phyloP scores from a whole-genome alignment of 1,284 basidiomycete species.

The Vanrija humicola region DNA sequence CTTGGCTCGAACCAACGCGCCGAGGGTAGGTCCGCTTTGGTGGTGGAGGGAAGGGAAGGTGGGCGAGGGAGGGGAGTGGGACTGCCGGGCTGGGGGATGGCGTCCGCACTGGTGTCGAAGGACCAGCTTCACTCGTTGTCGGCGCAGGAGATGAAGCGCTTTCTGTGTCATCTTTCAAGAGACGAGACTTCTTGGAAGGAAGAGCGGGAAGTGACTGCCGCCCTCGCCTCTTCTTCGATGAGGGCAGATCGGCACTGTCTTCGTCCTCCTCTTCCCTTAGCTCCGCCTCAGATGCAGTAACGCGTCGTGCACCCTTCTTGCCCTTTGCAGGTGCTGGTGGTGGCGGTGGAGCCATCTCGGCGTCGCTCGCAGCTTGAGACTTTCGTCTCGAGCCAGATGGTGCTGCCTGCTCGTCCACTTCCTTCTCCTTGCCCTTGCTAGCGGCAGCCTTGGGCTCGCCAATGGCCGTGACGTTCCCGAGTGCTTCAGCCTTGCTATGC shows the following conservation, averaged over 20 bases:
- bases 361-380: background rate
- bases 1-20: conserved; percentile 60
- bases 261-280: conserved; percentile 4
- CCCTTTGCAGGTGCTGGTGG: conserved; percentile 14
- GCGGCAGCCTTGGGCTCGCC: conserved; percentile 1
- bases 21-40: conserved; percentile 54
- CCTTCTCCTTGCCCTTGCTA: conserved; percentile 17
- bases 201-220: conserved; percentile 26
- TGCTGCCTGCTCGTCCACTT: background rate
- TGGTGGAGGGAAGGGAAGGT: conserved; percentile 33
- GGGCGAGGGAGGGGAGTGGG: conserved; percentile 37
- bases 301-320: conserved; percentile 21
- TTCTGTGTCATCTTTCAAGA: background rate
- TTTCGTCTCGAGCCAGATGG: background rate
- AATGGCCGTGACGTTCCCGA: conserved; percentile 18
- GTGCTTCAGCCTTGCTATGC: conserved; percentile 31
- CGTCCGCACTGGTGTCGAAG: conserved; percentile 18
- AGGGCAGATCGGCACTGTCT: background rate
- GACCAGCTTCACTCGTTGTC: conserved; percentile 6
- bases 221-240: conserved; percentile 21
- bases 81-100: conserved; percentile 36
- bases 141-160: conserved; percentile 14
- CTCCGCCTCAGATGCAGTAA: background rate
- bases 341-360: conserved; percentile 30
- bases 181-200: conserved; percentile 23